Percentiles rank a stretch among this genome's conserved stretches.
These are phyloP conservation scores for Rhodotorula sp. DNA, from an alignment of 1,284 basidiomycete genomes.

Conservation along the genomic window DNA sequence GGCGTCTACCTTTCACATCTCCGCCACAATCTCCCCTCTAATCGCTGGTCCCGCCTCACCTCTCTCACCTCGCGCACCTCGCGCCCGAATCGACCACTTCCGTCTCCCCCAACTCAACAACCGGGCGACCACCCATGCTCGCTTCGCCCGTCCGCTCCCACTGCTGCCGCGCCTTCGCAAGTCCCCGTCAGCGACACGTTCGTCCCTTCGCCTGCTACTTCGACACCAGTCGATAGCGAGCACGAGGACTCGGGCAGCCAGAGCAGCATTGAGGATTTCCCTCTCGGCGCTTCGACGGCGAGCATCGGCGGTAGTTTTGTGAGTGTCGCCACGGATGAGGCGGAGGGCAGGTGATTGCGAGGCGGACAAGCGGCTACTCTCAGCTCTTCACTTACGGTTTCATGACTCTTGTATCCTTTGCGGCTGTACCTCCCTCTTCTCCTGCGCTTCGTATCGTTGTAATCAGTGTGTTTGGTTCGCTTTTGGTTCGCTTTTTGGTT, in stretches of 20 bases:
- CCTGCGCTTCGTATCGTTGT: neutral
- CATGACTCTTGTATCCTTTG: too few species aligned
- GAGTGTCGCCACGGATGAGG: neutral
- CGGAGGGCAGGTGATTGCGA: neutral
- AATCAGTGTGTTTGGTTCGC: neutral
- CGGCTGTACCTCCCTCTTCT: too few species aligned
- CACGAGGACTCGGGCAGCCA: slow-evolving; percentile 1
- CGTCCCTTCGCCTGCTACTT: neutral
- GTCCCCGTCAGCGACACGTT: neutral
- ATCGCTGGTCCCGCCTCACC: neutral
- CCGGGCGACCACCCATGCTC: neutral
- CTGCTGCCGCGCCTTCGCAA: neutral
- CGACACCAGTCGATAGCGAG: neutral
- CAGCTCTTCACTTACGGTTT: too few species aligned
- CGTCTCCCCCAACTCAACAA: neutral
- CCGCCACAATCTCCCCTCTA: neutral
- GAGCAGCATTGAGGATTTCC: slow-evolving; percentile 23
- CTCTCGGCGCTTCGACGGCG: slow-evolving; percentile 1
- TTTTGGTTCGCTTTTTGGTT: neutral
- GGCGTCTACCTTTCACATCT: slow-evolving; percentile 22
- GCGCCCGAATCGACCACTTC: neutral
- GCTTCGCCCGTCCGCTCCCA: neutral
- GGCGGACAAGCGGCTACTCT: too few species aligned
- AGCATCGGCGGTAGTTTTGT: slow-evolving; percentile 17
- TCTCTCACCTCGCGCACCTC: neutral